phyloP scores from a whole-genome alignment of 2,329 filamentous ascomycete genomes.

The Drechslerella dactyloides region DNA sequence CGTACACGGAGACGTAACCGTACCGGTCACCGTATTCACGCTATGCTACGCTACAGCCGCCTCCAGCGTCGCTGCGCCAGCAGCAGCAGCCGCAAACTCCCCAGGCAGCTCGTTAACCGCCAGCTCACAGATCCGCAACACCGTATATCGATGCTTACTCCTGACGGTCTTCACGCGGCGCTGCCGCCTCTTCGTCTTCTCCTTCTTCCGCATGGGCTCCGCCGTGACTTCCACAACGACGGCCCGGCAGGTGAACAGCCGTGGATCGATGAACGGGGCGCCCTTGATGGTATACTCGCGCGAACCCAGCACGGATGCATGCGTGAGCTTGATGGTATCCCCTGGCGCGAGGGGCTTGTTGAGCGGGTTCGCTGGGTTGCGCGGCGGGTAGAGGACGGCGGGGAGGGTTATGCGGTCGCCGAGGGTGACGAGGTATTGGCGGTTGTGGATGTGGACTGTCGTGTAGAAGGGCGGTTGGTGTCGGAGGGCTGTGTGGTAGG shows the following conservation, averaged over 20 bases:
- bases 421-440: conserved; percentile 77
- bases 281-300: conserved; percentile 90
- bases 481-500: conserved; percentile 67
- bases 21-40: not conserved
- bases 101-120: conserved; percentile 68
- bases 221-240: conserved; percentile 83
- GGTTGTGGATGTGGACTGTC: conserved; percentile 80
- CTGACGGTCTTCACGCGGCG: conserved; percentile 74
- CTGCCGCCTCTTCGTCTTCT: conserved; percentile 82
- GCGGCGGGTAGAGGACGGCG: conserved; percentile 70
- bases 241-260: conserved; percentile 82
- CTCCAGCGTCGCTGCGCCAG: conserved; percentile 56
- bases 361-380: conserved; percentile 21
- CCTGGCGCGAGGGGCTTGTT: conserved; percentile 63
- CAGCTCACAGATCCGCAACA: conserved; percentile 82
- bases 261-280: conserved; percentile 79
- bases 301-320: conserved; percentile 80
- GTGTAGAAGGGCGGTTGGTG: conserved; percentile 79
- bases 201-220: conserved; percentile 76
- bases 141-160: conserved; percentile 91
- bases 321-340: conserved; percentile 85
- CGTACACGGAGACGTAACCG: not conserved
- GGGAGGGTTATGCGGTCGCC: conserved; percentile 79
- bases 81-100: conserved; percentile 60
- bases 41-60: not conserved